Percentiles rank a stretch among this genome's conserved stretches.
phyloP scores from a whole-genome alignment of 2,329 filamentous ascomycete species.

The Zymoseptoria brevis region DNA sequence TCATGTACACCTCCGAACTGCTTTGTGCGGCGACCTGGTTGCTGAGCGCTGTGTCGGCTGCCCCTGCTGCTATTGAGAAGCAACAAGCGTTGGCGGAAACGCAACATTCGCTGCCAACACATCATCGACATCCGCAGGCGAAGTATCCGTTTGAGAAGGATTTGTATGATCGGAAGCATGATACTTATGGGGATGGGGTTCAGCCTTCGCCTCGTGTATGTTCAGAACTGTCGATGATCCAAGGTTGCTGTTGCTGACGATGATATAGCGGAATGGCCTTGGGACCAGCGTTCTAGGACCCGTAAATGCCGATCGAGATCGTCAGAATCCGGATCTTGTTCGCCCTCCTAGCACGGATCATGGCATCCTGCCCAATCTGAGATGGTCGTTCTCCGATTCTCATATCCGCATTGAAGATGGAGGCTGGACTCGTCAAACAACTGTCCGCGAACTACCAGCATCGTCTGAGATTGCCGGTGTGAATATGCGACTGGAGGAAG shows the following conservation, averaged over 20 bases:
- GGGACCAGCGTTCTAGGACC: conserved; percentile 62
- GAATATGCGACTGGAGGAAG: conserved; percentile 67
- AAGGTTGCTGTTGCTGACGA: not conserved
- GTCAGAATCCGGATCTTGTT: conserved; percentile 63
- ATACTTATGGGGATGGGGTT: conserved; percentile 52
- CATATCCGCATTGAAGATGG: conserved; percentile 54
- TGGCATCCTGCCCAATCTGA: conserved; percentile 62
- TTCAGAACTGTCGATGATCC: conserved; percentile 5
- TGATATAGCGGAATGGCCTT: conserved; percentile 27
- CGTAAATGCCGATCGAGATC: conserved; percentile 58
- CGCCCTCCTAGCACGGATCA: conserved; percentile 66
- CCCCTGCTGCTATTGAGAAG: not conserved
- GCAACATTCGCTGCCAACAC: not conserved
- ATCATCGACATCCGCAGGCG: conserved; percentile 31
- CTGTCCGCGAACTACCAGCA: conserved; percentile 54
- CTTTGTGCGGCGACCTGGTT: not conserved
- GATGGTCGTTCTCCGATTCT: conserved; percentile 49
- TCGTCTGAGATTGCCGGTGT: conserved; percentile 67
- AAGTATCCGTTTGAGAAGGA: conserved; percentile 54
- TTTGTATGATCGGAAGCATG: conserved; percentile 55
- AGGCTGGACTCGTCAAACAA: conserved; percentile 70
- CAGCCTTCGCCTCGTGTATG: conserved; percentile 52
- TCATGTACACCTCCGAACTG: not conserved
- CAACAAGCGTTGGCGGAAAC: not conserved
- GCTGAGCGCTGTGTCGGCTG: not conserved